These are phyloP conservation scores for Sclerotinia nivalis DNA, from an alignment of 2,329 filamentous ascomycete genomes.

Conservation along the genomic window DNA sequence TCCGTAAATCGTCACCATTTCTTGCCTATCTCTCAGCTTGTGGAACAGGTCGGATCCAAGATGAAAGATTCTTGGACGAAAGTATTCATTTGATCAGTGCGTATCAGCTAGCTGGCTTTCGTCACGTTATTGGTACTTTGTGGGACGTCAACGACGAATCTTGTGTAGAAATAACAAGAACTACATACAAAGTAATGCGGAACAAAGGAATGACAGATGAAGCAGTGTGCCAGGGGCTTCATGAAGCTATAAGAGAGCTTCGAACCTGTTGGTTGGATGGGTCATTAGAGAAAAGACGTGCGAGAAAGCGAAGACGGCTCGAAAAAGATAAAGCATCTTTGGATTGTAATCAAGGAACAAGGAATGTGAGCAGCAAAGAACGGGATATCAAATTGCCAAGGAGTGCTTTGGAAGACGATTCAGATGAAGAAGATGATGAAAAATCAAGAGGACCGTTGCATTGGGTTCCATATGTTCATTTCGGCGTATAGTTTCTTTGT, in stretches of 20 bases:
- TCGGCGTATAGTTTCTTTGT: conserved; percentile 10
- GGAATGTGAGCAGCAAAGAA: neutral
- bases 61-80: conserved; percentile 42
- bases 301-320: neutral
- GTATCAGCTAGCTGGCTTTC: conserved; percentile 46
- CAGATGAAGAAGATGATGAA: conserved; percentile 7
- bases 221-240: conserved; percentile 2
- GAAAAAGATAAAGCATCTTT: conserved; percentile 4
- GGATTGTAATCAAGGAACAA: neutral
- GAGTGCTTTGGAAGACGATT: neutral
- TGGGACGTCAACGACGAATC: conserved; percentile 44
- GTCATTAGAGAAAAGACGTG: neutral
- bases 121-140: conserved; percentile 46
- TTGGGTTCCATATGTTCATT: conserved; percentile 22
- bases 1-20: conserved; percentile 33
- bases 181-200: conserved; percentile 34
- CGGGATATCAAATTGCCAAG: conserved; percentile 2
- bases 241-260: conserved; percentile 18
- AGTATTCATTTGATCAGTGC: conserved; percentile 44
- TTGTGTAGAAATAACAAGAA: conserved; percentile 41
- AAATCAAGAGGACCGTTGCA: neutral
- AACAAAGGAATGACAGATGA: conserved; percentile 19
- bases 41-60: conserved; percentile 37
- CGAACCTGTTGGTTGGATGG: neutral
- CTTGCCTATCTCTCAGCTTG: conserved; percentile 47